Percentiles rank a stretch among this genome's conserved stretches.
Conservation (phyloP, 768 basidiomycete species). For the Tylopilus intermedius region DNA sequence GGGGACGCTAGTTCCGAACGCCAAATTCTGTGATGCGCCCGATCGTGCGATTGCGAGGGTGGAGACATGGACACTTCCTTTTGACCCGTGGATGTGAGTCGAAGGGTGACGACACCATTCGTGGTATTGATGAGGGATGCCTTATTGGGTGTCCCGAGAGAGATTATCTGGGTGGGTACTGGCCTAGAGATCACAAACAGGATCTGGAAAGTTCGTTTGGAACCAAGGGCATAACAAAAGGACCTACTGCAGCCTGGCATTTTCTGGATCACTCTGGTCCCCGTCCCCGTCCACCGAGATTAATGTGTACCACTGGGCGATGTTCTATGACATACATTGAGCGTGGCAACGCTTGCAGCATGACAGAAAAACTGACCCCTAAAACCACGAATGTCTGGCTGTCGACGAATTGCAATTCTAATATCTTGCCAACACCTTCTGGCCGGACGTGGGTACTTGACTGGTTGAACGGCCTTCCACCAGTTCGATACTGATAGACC, state of each 20-base stretch:
- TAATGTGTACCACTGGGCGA: slow-evolving; percentile 21
- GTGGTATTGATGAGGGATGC: slow-evolving; percentile 8
- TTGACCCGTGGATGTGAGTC: slow-evolving; percentile 14
- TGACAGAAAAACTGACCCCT: slow-evolving; percentile 16
- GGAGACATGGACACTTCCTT: slow-evolving; percentile 19
- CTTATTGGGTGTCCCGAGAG: slow-evolving; percentile 7
- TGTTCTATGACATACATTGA: slow-evolving; percentile 10
- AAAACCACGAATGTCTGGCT: slow-evolving; percentile 21
- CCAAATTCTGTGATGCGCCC: slow-evolving; percentile 17
- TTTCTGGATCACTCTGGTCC: slow-evolving; percentile 5
- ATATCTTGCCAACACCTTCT: slow-evolving; percentile 18
- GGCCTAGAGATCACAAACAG: slow-evolving; percentile 11
- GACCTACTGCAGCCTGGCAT: slow-evolving; percentile 18
- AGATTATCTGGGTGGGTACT: slow-evolving; percentile 1
- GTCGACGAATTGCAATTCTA: slow-evolving; percentile 20
- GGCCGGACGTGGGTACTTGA: slow-evolving; percentile 16
- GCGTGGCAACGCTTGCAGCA: not conserved
- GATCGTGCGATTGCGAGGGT: slow-evolving; percentile 6
- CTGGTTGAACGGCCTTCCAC: not conserved
- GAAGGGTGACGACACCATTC: slow-evolving; percentile 18
- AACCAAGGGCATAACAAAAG: not conserved
- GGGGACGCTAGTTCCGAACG: slow-evolving; percentile 8
- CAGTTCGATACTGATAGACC: slow-evolving; percentile 20
- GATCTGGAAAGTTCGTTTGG: slow-evolving; percentile 6
- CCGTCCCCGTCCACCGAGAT: slow-evolving; percentile 9